These are phyloP conservation scores for Lactarius vividus DNA, from an alignment of 768 basidiomycete species.

Conservation along the genomic window DNA sequence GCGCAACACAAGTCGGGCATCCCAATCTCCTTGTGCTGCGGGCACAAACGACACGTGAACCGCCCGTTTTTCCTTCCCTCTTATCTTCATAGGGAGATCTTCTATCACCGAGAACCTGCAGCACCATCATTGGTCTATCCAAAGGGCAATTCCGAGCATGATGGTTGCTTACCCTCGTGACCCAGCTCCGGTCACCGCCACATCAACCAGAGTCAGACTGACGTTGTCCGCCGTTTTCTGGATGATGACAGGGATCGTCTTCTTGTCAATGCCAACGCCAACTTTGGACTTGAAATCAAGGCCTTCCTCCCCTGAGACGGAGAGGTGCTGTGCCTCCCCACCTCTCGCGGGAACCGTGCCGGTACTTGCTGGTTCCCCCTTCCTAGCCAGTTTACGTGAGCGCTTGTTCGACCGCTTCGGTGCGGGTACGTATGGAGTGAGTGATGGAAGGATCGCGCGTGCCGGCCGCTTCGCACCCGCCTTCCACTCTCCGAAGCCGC, in stretches of 20 bases:
- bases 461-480: background rate
- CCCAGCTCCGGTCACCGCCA: background rate
- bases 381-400: background rate
- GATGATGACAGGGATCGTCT: background rate
- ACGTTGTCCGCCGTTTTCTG: background rate
- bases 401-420: background rate
- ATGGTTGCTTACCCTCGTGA: background rate
- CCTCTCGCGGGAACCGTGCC: background rate
- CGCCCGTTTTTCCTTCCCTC: background rate
- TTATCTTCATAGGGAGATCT: background rate
- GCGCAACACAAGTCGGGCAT: background rate
- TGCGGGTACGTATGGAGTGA: background rate
- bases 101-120: background rate
- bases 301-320: background rate
- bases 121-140: background rate
- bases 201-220: background rate
- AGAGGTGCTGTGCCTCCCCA: background rate
- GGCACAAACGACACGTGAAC: background rate
- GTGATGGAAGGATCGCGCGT: background rate
- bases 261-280: background rate
- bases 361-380: background rate
- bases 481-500: background rate
- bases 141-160: background rate
- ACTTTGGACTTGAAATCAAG: background rate
- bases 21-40: background rate